These are phyloP conservation scores for Diutina scorzettiae DNA, from an alignment of 1,139 yeast genomes.

Conservation along the genomic window DNA sequence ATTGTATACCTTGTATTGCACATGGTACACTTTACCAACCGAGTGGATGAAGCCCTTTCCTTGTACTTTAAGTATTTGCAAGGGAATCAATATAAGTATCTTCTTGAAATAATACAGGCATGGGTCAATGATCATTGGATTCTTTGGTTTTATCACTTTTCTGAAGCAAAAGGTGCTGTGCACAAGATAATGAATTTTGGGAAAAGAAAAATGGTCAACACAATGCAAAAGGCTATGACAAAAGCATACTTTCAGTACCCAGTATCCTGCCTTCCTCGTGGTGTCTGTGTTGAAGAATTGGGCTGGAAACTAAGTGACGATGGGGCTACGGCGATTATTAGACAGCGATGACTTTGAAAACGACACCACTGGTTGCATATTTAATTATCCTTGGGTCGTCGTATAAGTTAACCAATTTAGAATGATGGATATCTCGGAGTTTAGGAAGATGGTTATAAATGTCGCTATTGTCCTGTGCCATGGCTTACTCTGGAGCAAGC, in stretches of 20 bases:
- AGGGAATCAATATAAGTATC: not conserved
- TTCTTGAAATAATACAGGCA: not conserved
- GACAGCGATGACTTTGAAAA: no score
- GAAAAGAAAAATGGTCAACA: not conserved
- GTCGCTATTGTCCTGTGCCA: no score
- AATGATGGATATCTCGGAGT: no score
- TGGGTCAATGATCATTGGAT: not conserved
- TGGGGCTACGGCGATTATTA: not conserved
- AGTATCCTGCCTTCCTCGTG: not conserved
- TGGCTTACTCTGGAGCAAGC: no score
- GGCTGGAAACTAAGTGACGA: not conserved
- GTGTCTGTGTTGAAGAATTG: not conserved
- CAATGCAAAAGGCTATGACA: not conserved
- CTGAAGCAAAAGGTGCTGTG: no score
- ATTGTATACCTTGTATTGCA: not conserved
- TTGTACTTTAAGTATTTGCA: not conserved
- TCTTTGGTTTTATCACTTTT: not conserved
- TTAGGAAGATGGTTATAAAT: no score
- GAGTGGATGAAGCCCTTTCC: not conserved
- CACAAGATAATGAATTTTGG: not conserved
- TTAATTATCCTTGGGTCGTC: no score
- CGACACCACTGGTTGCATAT: no score
- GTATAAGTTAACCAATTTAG: no score
- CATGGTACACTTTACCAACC: not conserved
- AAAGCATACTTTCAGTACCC: constrained; percentile 1